Base-by-base conservation (phyloP, 345 rosid species). In the Limnanthes douglasii region DNA sequence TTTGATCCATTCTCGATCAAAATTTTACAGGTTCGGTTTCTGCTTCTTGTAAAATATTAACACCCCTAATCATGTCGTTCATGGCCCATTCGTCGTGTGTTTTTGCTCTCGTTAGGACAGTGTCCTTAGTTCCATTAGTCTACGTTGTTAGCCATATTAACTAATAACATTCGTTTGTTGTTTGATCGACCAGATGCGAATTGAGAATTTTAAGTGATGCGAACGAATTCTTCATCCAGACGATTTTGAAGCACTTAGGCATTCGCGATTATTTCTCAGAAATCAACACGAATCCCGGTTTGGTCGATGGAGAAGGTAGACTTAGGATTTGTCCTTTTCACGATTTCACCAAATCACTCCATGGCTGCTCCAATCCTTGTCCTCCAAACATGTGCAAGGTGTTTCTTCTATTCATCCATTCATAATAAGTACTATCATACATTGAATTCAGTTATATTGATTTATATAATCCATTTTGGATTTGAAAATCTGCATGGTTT, bases 381-480 rank as follows among this genome's bases (percentile, higher is more conserved):
- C 97, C 94, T 43, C 82, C 85, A 28, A 86, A 82, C 43, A 86
- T 86, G 97, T 86, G 97, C 82, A 81, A 86, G 92, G 96, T 86
- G 62, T 3, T 7, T 17, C 12, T 17, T 9, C n/a, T 12, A 26
- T 3, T 28, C 6, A 11, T 12, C 1, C 2, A 12, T 12, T 4
- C 12, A n/a, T n/a, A n/a, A n/a, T n/a, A n/a, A n/a, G n/a, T n/a
- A n/a, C n/a, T n/a, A n/a, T 1, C n/a, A n/a, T n/a, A n/a, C n/a
- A n/a, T n/a, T n/a, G n/a, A n/a, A n/a, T n/a, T n/a, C n/a, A n/a
- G n/a, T n/a, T n/a, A n/a, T n/a, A n/a, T n/a, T n/a, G n/a, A n/a
- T n/a, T n/a, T n/a, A n/a, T n/a, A n/a, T n/a, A n/a, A n/a, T n/a
- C n/a, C n/a, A n/a, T n/a, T n/a, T n/a, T n/a, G n/a, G n/a, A n/a